Evolutionary conservation across 371 early-diverging fungal species (phyloP).

Genomic region (Mortierella sp.): DNA sequence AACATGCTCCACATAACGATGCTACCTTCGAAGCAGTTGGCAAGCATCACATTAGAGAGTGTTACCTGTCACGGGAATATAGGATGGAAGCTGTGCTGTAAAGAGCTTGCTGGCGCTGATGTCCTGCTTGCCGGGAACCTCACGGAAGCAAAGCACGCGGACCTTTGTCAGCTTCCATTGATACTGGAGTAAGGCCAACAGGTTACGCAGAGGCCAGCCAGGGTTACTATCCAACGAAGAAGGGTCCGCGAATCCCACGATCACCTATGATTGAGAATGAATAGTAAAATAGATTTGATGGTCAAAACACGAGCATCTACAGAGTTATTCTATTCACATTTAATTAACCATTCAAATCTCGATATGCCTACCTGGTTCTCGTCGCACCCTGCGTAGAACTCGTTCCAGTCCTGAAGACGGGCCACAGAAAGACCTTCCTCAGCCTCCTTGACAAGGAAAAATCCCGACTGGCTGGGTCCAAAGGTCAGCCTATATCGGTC

Average conservation of each 20-base stretch:
- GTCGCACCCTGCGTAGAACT: conserved; percentile 54
- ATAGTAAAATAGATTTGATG: background rate
- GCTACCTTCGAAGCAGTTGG: no score
- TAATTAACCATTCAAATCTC: background rate
- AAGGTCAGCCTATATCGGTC: conserved; percentile 37
- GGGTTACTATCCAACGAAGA: conserved; percentile 73
- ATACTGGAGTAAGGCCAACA: conserved; percentile 75
- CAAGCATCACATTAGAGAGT: no score
- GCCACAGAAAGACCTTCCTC: conserved; percentile 48
- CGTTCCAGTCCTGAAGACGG: conserved; percentile 63
- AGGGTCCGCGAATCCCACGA: conserved; percentile 90
- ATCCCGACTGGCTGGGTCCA: conserved; percentile 35
- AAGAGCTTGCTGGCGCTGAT: conserved; percentile 49
- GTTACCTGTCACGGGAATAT: conserved; percentile 32
- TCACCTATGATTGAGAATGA: conserved; percentile 33
- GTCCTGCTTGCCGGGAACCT: conserved; percentile 58
- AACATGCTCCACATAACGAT: no score
- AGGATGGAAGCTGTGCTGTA: conserved; percentile 19
- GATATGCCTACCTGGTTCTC: conserved; percentile 40
- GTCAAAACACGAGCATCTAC: background rate
- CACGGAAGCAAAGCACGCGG: conserved; percentile 84
- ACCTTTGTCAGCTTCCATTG: conserved; percentile 61
- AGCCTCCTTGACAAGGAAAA: conserved; percentile 58
- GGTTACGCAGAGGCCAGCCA: conserved; percentile 94
- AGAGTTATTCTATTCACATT: background rate